These are phyloP conservation scores for Leccinum ochraceum DNA, from an alignment of 768 basidiomycete species.

Conservation along the genomic window DNA sequence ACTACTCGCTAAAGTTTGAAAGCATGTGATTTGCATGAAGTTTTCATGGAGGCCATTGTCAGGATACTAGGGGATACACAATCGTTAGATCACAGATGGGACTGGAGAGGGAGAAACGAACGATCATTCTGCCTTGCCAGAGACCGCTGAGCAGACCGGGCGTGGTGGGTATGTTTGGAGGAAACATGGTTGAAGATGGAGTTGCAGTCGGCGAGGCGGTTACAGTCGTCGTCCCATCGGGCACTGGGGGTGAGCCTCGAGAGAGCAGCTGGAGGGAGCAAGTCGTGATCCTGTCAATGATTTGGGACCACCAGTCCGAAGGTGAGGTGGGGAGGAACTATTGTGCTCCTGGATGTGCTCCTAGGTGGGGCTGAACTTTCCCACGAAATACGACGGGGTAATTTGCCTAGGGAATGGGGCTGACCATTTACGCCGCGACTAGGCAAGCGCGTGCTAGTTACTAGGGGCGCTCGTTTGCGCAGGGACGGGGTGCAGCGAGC, in stretches of 20 bases:
- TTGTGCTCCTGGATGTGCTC: constrained; percentile 65
- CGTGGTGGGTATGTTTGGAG: constrained; percentile 40
- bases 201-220: constrained; percentile 48
- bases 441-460: too few species aligned
- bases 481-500: too few species aligned
- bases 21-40: constrained; percentile 29
- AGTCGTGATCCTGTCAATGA: constrained; percentile 16
- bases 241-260: constrained; percentile 39
- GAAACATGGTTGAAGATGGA: constrained; percentile 35
- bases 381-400: too few species aligned
- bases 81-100: not conserved
- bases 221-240: constrained; percentile 60
- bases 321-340: constrained; percentile 21
- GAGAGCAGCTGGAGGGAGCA: constrained; percentile 25
- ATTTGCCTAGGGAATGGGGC: too few species aligned
- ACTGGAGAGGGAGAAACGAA: constrained; percentile 33
- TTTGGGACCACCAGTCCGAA: constrained; percentile 27
- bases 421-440: too few species aligned
- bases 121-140: constrained; percentile 66
- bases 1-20: constrained; percentile 35
- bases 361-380: constrained; percentile 43
- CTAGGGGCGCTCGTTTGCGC: too few species aligned
- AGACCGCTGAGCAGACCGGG: constrained; percentile 55
- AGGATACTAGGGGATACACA: constrained; percentile 15
- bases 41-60: constrained; percentile 18